Percentiles rank a stretch among this genome's conserved stretches.
These are phyloP conservation scores for Wickerhamomyces pijperi DNA, from an alignment of 805 yeast species.

Conservation along the genomic window DNA sequence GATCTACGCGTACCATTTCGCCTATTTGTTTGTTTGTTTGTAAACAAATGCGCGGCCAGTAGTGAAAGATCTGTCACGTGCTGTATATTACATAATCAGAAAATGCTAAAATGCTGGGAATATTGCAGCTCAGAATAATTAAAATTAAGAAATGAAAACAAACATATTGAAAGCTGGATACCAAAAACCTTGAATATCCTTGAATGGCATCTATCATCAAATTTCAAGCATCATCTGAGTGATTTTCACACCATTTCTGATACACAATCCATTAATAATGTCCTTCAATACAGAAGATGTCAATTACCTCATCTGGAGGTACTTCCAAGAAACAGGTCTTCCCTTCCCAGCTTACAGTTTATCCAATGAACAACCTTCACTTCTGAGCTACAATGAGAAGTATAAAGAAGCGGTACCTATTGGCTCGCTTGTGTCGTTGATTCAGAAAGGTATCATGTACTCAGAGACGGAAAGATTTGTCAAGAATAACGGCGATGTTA, in stretches of 20 bases:
- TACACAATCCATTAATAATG: conserved; percentile 29
- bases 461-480: conserved; percentile 56
- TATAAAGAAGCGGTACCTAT: conserved; percentile 48
- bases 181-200: no score
- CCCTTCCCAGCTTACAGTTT: conserved; percentile 74
- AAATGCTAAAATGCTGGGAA: no score
- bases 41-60: no score
- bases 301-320: conserved; percentile 88
- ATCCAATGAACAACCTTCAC: conserved; percentile 53
- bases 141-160: no score
- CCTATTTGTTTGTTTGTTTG: no score
- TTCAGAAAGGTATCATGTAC: conserved; percentile 79
- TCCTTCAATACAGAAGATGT: conserved; percentile 74
- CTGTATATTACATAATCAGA: no score
- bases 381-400: conserved; percentile 42
- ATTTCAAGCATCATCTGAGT: no score
- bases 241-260: no score
- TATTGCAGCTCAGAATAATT: no score
- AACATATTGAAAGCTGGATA: not conserved
- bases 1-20: no score
- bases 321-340: conserved; percentile 73
- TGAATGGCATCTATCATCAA: no score
- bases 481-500: conserved; percentile 22
- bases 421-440: conserved; percentile 70
- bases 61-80: no score